Evolutionary conservation across 202 grass and related monocot genomes (phyloP), one percentile per base, ranked within the genome.

Genomic region (Schoenoplectus triqueter): DNA sequence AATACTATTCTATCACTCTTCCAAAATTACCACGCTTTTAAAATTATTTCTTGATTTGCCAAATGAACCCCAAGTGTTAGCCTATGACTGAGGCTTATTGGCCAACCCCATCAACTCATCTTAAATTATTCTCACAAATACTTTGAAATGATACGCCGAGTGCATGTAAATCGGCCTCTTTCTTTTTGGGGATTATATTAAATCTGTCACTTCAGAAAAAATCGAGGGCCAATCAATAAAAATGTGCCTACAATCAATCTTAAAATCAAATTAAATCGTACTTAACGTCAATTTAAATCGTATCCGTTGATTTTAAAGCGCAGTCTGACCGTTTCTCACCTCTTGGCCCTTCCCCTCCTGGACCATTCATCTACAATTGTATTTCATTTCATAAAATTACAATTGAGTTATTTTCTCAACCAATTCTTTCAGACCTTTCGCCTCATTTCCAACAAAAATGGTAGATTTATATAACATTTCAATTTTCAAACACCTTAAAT

Each of bases 341-440:
- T 14, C 50, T 40, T 14, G 31, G 31, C 73, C 20, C 52, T 10
- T 11, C 20, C 52, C 13, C 17, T 48, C 7, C 2, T 20, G 1
- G n/a, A 21, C 50, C 21, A 59, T 42, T 42, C 81, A 79, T 70
- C 81, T 83, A 64, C 64, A 83, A 83, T 79, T 79, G 15, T 17
- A 10, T 0, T 0, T 0, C 6, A 78, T 79, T 79, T 3, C 7
- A 61, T 9, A 41, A 18, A 8, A 44, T 78, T 44, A 79, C 15
- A 61, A 61, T 61, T 79, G 0, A 0, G 46, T 39, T 76, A 0
- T 4, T 42, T 42, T 42, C 41, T 14, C 1, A 49, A 20, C 10
- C 1, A 2, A 10, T 20, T 66, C 13, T 66, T 20, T 66, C 40
- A 11, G 3, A 66, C 40, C 11, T 0, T 3, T 66, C 19, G 39